Conservation (phyloP, 2,329 filamentous ascomycete species). For the Alternaria postmessia region DNA sequence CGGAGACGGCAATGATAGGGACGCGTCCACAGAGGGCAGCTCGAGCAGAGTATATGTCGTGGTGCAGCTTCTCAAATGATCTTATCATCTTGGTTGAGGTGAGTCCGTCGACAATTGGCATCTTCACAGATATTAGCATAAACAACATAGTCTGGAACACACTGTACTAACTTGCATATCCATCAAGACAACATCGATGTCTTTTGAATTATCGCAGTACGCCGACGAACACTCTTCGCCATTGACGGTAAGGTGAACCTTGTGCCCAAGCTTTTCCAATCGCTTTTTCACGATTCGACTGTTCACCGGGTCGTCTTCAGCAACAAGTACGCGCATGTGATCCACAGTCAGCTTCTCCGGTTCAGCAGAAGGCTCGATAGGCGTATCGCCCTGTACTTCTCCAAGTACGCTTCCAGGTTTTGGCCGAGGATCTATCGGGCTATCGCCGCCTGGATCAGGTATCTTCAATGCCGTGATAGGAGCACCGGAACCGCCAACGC, state of each 20-base stretch:
- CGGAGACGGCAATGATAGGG: slow-evolving; percentile 87
- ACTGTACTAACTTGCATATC: slow-evolving; percentile 80
- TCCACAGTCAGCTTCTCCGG: slow-evolving; percentile 42
- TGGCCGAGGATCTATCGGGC: slow-evolving; percentile 16
- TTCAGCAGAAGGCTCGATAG: slow-evolving; percentile 15
- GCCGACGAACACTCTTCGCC: slow-evolving; percentile 82
- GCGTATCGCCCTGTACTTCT: slow-evolving; percentile 35
- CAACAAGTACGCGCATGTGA: slow-evolving; percentile 74
- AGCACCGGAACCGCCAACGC: slow-evolving; percentile 51
- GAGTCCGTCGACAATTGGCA: slow-evolving; percentile 90
- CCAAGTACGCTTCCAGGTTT: slow-evolving; percentile 38
- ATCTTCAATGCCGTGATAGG: slow-evolving; percentile 58
- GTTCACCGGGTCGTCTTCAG: slow-evolving; percentile 89
- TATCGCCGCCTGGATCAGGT: slow-evolving; percentile 51
- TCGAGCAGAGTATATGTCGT: slow-evolving; percentile 64
- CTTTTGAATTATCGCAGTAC: slow-evolving; percentile 68
- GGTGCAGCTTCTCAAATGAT: slow-evolving; percentile 68
- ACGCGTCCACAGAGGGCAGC: slow-evolving; percentile 70
- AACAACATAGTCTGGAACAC: no score
- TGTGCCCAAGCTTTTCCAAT: slow-evolving; percentile 77
- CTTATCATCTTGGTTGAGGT: slow-evolving; percentile 85
- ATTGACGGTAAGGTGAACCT: slow-evolving; percentile 76
- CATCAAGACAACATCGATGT: slow-evolving; percentile 85
- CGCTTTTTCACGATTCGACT: slow-evolving; percentile 82
- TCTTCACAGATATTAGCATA: slow-evolving; percentile 60